Evolutionary conservation across 2,329 filamentous ascomycete genomes (phyloP), one percentile per base, ranked within the genome.

Genomic region (Beauveria caledonica): DNA sequence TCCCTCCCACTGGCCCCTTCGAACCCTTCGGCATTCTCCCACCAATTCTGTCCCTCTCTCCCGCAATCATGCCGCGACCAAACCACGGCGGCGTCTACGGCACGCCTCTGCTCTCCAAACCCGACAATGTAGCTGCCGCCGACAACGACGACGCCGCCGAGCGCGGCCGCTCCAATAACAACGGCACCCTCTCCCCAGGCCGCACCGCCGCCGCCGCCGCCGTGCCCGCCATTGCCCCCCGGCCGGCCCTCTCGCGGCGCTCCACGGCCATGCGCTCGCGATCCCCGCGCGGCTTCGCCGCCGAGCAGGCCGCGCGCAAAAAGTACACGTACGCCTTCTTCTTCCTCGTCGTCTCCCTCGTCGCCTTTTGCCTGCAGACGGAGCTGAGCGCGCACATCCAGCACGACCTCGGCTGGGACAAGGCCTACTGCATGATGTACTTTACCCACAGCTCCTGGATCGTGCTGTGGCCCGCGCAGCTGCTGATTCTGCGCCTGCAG

Each of bases 371-470:
- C 52, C 79, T 96, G 6, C 94, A 99, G 81, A 97, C 94, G 3
- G 93, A 97, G 79, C 91, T 96, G 58, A 93, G 92, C 11, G 87
- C 95, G 10, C 92, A 97, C 76, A 94, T 99, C 63, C 93, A 97
- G 77, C 87, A 93, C 72, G 86, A 94, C 62, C 76, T 97, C 64
- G 86, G 89, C 64, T 99, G 94, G 94, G 85, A 95, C 76, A 99
- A 99, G 78, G 90, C 94, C n/a, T 99, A 97, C 77, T 96, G 91
- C 79, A 99, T 99, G 94, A 85, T 99, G 80, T 97, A 96, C 75
- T 81, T 99, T 65, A 99, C 94, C 11, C 94, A 99, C 76, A 89
- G 93, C 60, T 96, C 92, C 2, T 99, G 94, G 94, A 74, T 87
- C 10, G 75, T 97, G 53, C 81, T 99, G 25, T 99, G 92, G 90